These are phyloP conservation scores for Penicillium macrosclerotiorum DNA, from an alignment of 495 filamentous ascomycete species.

Conservation along the genomic window DNA sequence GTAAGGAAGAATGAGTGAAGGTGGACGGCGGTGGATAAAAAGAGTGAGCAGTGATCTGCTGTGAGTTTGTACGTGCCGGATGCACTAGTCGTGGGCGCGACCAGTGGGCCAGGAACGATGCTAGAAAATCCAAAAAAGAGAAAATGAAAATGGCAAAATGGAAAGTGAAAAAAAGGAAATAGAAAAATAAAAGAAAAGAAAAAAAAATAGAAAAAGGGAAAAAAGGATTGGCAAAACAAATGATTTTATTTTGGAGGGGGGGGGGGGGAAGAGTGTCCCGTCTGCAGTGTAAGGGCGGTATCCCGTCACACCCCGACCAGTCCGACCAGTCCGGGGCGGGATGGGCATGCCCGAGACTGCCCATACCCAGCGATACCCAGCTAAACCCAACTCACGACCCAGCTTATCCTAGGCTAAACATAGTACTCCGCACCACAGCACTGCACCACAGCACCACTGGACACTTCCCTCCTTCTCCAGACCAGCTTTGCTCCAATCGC, in stretches of 20 bases:
- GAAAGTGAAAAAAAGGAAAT: not conserved
- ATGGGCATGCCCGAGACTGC: constrained; percentile 20
- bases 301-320: not conserved
- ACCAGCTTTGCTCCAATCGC: too few species aligned
- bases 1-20: constrained; percentile 24
- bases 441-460: too few species aligned
- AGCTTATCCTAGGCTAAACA: too few species aligned
- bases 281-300: constrained; percentile 9
- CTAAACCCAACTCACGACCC: too few species aligned
- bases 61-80: constrained; percentile 36
- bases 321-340: constrained; percentile 23
- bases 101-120: constrained; percentile 32
- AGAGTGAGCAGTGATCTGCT: constrained; percentile 49
- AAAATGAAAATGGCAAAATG: constrained; percentile 4
- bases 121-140: not conserved
- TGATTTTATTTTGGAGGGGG: not conserved
- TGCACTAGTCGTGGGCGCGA: constrained; percentile 28
- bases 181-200: constrained; percentile 2
- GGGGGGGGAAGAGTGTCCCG: not conserved
- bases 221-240: not conserved
- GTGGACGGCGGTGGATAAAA: constrained; percentile 40
- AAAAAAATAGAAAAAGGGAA: not conserved
- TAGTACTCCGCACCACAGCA: too few species aligned
- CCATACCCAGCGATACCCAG: too few species aligned
- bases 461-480: too few species aligned